Conservation (phyloP, 2,329 filamentous ascomycete species). For the Diplodia scrobiculata region DNA sequence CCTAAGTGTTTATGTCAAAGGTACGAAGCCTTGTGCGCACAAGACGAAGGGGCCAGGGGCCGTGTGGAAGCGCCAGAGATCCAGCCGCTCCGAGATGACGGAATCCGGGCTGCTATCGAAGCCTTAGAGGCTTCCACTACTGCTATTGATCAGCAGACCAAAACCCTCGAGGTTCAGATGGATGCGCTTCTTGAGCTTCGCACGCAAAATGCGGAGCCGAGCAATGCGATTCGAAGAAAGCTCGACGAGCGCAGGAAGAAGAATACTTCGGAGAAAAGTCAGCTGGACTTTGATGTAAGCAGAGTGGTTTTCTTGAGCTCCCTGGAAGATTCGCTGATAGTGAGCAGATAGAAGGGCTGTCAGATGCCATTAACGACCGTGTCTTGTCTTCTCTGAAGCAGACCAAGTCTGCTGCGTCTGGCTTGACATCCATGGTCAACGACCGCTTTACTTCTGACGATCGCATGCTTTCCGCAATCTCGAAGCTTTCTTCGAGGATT, state of each 20-base stretch:
- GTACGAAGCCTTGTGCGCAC: constrained; percentile 41
- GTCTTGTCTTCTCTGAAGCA: constrained; percentile 53
- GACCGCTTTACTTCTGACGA: constrained; percentile 63
- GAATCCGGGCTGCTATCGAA: constrained; percentile 63
- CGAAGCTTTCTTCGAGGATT: constrained; percentile 51
- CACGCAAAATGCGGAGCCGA: constrained; percentile 49
- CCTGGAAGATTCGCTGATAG: constrained; percentile 29
- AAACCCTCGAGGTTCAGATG: constrained; percentile 63
- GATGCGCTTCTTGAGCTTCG: constrained; percentile 61
- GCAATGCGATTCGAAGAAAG: constrained; percentile 44
- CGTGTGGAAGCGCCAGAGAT: constrained; percentile 37
- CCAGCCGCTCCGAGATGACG: constrained; percentile 60
- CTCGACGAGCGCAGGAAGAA: constrained; percentile 44
- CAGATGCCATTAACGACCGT: constrained; percentile 37
- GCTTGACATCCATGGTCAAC: constrained; percentile 55
- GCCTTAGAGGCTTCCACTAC: constrained; percentile 67
- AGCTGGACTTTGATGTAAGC: constrained; percentile 44
- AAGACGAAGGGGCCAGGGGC: constrained; percentile 40
- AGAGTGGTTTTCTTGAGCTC: background rate
- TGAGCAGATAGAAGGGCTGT: constrained; percentile 36
- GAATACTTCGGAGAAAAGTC: constrained; percentile 46
- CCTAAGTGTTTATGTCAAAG: constrained; percentile 31
- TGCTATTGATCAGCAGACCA: constrained; percentile 65
- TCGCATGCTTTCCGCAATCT: constrained; percentile 42
- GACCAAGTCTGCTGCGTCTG: constrained; percentile 48